phyloP scores from a whole-genome alignment of 2,329 filamentous ascomycete genomes.

The Fusarium sp. region DNA sequence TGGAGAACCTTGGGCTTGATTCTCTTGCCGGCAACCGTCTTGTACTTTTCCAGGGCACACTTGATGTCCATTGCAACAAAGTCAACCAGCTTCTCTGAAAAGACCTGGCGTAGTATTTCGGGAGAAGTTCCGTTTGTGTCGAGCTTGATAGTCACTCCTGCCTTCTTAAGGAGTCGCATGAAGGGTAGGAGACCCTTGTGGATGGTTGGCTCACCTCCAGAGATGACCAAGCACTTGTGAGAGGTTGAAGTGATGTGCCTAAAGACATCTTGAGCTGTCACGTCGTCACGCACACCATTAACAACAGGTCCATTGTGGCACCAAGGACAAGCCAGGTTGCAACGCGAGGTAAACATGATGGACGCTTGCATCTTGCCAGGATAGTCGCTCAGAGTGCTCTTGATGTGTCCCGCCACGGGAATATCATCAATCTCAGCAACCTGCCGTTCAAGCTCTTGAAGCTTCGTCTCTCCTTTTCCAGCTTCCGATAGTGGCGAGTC shows the following conservation, averaged over 20 bases:
- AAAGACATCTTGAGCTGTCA: constrained; percentile 27
- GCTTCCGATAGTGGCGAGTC: not conserved
- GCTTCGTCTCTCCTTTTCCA: not conserved
- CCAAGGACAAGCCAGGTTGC: constrained; percentile 40
- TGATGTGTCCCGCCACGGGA: constrained; percentile 36
- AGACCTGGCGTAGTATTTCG: not conserved
- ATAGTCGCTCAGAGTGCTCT: constrained; percentile 38
- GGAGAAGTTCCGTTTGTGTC: constrained; percentile 39
- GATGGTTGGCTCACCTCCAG: constrained; percentile 40
- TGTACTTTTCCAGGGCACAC: constrained; percentile 40
- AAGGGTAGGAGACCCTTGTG: constrained; percentile 38
- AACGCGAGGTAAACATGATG: constrained; percentile 41
- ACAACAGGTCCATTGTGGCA: constrained; percentile 40
- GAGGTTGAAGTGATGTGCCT: constrained; percentile 26
- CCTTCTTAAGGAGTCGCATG: constrained; percentile 27
- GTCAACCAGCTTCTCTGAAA: constrained; percentile 22
- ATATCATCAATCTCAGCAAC: constrained; percentile 25
- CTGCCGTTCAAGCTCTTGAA: constrained; percentile 13
- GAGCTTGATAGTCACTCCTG: constrained; percentile 28
- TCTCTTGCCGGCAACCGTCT: constrained; percentile 32
- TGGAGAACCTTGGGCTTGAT: constrained; percentile 29
- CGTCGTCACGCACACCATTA: constrained; percentile 27
- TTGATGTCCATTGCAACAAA: constrained; percentile 44
- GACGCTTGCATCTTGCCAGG: constrained; percentile 39
- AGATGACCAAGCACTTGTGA: constrained; percentile 38